These are phyloP conservation scores for Vanderwaltozyma verrucispora DNA, from an alignment of 805 yeast species.

Conservation along the genomic window DNA sequence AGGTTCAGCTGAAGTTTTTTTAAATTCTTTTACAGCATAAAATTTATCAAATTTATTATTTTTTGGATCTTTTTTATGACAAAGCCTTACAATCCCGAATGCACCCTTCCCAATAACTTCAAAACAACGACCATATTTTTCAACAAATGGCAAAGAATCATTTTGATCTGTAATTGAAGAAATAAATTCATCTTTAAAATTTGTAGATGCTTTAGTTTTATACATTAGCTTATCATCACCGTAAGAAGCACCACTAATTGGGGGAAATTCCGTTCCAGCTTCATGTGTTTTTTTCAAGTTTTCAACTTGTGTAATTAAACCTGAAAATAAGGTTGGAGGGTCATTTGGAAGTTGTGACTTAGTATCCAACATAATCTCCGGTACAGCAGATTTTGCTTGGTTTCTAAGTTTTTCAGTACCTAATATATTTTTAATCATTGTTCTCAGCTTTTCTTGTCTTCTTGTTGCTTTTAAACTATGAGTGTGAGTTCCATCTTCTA, in stretches of 20 bases:
- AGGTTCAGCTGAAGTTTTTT: constrained; percentile 47
- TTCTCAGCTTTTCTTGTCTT: constrained; percentile 65
- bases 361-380: constrained; percentile 41
- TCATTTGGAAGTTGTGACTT: constrained; percentile 14
- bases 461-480: constrained; percentile 70
- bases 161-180: constrained; percentile 4
- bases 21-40: constrained; percentile 84
- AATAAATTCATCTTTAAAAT: not conserved
- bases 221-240: constrained; percentile 12
- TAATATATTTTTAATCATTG: constrained; percentile 66
- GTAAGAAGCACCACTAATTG: constrained; percentile 28
- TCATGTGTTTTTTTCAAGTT: constrained; percentile 7
- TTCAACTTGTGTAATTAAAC: constrained; percentile 48
- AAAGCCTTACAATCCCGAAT: constrained; percentile 83
- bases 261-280: constrained; percentile 8
- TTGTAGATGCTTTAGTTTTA: constrained; percentile 1
- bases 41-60: constrained; percentile 35
- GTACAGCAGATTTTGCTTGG: constrained; percentile 66
- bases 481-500: constrained; percentile 66
- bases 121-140: constrained; percentile 89
- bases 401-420: constrained; percentile 63
- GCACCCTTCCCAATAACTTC: constrained; percentile 92
- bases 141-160: constrained; percentile 39
- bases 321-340: constrained; percentile 67
- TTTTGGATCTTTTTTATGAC: constrained; percentile 51